Base-by-base conservation (phyloP, 2,329 filamentous ascomycete genomes). In the Diaporthe destruens region DNA sequence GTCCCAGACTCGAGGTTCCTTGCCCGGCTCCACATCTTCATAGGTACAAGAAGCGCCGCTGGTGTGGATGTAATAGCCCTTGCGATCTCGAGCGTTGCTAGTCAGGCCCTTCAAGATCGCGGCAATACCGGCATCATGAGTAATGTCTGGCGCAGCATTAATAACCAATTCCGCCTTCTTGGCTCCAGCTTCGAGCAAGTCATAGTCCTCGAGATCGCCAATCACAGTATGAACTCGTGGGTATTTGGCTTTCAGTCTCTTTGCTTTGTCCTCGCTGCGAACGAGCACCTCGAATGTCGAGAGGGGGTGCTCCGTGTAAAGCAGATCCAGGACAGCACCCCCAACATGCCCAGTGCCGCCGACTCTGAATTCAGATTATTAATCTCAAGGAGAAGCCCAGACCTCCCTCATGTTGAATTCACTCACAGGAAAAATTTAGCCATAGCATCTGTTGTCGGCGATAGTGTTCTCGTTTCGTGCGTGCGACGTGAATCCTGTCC, bases 61-160 rank as follows among this genome's bases (percentile, higher is more conserved):
- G 4, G 75, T 75, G 55, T 76, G 75, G 47, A 76, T 74, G n/a
- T 74, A 75, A 49, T 74, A 76, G 6, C 66, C 47, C 55, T 73
- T 75, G n/a, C 20, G 36, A 1, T 23, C 47, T 29, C 36, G 72
- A 8, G 36, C 34, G 51, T 67, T 67, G 47, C 74, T 55, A 3
- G 56, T 69, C 5, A 54, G 18, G 6, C 74, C 69, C 3, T 71
- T 71, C 39, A 72, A 54, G 34, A 72, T 66, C 20, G 56, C 69
- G 5, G 57, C 51, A 29, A 72, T 75, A 51, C 75, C 71, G 23
- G 70, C 42, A 47, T 75, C 74, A 20, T 73, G 72, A 20, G 74
- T 72, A 39, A 69, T 71, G 61, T 71, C 75, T n/a, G 71, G 73
- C 1, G 71, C 71, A 29, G 63, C 49, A 42, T 75, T 75, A n/a